Evolutionary conservation across 169 alveolate species (phyloP).

Genomic region (Cryptosporidium xiaoi): DNA sequence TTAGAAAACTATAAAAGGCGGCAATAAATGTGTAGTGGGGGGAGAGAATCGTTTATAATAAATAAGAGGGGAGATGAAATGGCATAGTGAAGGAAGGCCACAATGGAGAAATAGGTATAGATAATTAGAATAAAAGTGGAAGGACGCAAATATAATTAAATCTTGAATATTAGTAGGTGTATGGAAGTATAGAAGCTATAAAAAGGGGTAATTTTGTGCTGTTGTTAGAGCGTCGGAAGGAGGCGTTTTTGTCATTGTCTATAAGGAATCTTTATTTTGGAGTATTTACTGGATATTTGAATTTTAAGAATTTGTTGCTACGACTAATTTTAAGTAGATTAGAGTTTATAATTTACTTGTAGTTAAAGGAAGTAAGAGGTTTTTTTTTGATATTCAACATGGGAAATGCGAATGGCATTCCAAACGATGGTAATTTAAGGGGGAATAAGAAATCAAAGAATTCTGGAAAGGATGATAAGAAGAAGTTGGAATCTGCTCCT

Average conservation of each 20-base stretch:
- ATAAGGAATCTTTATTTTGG: neutral
- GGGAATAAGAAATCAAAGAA: slow-evolving; percentile 59
- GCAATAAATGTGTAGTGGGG: too few species aligned
- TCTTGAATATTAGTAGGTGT: neutral
- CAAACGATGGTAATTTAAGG: slow-evolving; percentile 31
- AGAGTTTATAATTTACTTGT: neutral
- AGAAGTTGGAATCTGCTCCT: slow-evolving; percentile 78
- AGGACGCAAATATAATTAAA: neutral
- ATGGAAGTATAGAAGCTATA: too few species aligned
- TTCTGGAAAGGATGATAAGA: slow-evolving; percentile 78
- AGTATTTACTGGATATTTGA: neutral
- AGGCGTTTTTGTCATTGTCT: neutral
- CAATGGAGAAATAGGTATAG: too few species aligned
- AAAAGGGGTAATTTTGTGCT: neutral
- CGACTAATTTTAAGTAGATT: neutral
- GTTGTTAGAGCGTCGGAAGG: neutral
- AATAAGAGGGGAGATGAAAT: too few species aligned
- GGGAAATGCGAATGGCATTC: slow-evolving; percentile 61
- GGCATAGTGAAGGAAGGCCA: too few species aligned
- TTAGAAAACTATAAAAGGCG: too few species aligned
- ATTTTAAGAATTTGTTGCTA: neutral
- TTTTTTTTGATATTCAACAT: neutral
- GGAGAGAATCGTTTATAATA: too few species aligned
- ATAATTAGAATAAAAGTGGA: too few species aligned
- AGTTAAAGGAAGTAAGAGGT: neutral